Base-by-base conservation (phyloP, 768 basidiomycete genomes). In the Lyophyllum semitale region DNA sequence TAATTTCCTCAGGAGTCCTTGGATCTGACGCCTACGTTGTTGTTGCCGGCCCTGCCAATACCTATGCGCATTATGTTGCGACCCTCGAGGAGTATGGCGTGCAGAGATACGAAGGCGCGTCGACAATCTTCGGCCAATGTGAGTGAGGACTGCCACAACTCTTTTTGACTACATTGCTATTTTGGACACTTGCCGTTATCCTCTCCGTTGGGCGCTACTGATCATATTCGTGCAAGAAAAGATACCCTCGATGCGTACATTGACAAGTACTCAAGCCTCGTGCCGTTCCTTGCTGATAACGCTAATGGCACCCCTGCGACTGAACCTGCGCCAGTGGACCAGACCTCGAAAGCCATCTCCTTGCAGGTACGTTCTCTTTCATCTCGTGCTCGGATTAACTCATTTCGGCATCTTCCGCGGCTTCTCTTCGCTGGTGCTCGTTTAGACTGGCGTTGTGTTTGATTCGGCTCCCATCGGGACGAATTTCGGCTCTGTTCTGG, bases 91-190 rank as follows among this genome's bases (percentile, higher is more conserved):
- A 90, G 68, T 91, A 89, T 66, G 70, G 77, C 22, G 71, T 88
- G 13, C 91, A 92, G 68, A 78, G 91, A 47, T 91, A 91, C 60
- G 91, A 92, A 70, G 91, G 89, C 47, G 89, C 88, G 0, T 91
- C 89, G 41, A 91, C 88, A 8, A 76, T 91, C 42, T 91, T 84
- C 68, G 90, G 91, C 35, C 83, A 78, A 54, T 81, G 91, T 91
- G 59, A 67, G 85, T 59, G 50, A n/a, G n/a, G 46, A 5, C 6
- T n/a, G 18, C 18, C 45, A 20, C 32, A 20, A 20, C 29, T 26
- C n/a, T n/a, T n/a, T n/a, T 54, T 54, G 35, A 7, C 17, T 9
- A 48, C 46, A 33, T 25, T 40, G 46, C 55, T 42, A 35, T 55
- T 54, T 54, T 48, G 27, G 27, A 17, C 41, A 57, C 46, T 44